Evolutionary conservation across 495 filamentous ascomycete species (phyloP).

Genomic region (Lepraria neglecta): DNA sequence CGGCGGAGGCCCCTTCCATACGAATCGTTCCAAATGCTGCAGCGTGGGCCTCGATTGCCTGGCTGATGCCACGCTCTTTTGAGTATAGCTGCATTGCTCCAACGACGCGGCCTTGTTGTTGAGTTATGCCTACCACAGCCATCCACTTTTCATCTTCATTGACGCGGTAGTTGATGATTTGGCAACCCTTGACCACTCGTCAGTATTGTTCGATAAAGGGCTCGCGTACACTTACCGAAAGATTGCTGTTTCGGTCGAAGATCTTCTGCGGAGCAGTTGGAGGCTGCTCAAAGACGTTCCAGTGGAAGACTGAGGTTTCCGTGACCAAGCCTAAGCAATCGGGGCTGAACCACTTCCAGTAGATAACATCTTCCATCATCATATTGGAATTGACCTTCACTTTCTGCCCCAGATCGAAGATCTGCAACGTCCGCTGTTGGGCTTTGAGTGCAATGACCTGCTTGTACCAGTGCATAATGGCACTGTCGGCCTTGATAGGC

Average conservation of each 20-base stretch:
- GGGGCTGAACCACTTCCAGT: slow-evolving; percentile 98
- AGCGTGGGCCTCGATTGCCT: slow-evolving; percentile 95
- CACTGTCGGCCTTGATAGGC: slow-evolving; percentile 98
- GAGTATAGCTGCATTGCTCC: slow-evolving; percentile 97
- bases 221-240: slow-evolving; percentile 54
- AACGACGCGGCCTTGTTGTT: slow-evolving; percentile 85
- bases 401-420: slow-evolving; percentile 88
- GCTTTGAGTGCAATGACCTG: slow-evolving; percentile 96
- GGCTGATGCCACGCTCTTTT: slow-evolving; percentile 89
- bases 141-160: slow-evolving; percentile 97
- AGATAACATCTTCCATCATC: slow-evolving; percentile 94
- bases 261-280: slow-evolving; percentile 77
- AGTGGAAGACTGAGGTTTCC: slow-evolving; percentile 86
- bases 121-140: slow-evolving; percentile 92
- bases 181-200: slow-evolving; percentile 57
- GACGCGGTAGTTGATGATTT: slow-evolving; percentile 99
- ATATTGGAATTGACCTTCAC: slow-evolving; percentile 88
- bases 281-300: slow-evolving; percentile 82
- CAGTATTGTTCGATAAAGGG: slow-evolving; percentile 19
- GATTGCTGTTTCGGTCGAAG: slow-evolving; percentile 86
- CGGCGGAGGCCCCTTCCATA: slow-evolving; percentile 78
- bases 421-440: slow-evolving; percentile 85
- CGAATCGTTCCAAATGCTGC: slow-evolving; percentile 88
- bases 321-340: slow-evolving; percentile 82
- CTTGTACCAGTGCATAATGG: slow-evolving; percentile 97